Percentiles rank a stretch among this genome's conserved stretches.
These are phyloP conservation scores for Aegilops speltoides DNA, from an alignment of 176 grass and related monocot species.

Conservation along the genomic window DNA sequence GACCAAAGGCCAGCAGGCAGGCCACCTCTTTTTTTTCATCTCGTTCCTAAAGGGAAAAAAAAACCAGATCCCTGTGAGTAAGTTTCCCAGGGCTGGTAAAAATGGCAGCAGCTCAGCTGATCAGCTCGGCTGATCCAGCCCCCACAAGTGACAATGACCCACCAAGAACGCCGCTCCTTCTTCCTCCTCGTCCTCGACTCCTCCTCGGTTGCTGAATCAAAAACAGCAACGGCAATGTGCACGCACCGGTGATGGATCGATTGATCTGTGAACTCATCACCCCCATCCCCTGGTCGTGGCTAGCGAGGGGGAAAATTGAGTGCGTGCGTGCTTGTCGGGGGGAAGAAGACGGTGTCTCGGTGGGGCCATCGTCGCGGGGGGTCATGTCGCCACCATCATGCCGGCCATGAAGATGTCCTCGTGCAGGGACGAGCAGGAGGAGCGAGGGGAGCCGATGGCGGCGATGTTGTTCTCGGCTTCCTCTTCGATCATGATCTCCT, in stretches of 20 bases:
- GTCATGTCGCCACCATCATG: conserved; percentile 65
- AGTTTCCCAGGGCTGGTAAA: conserved; percentile 33
- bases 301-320: neutral
- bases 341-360: neutral
- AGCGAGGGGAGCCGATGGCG: conserved; percentile 20
- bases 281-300: neutral
- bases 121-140: neutral
- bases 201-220: conserved; percentile 36
- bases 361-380: neutral
- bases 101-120: conserved; percentile 18
- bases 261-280: neutral
- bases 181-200: neutral
- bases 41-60: neutral
- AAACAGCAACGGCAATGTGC: conserved; percentile 25
- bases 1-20: conserved; percentile 32
- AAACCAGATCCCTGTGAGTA: conserved; percentile 27
- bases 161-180: conserved; percentile 39
- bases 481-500: conserved; percentile 74
- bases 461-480: conserved; percentile 49
- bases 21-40: conserved; percentile 7
- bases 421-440: conserved; percentile 45
- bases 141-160: conserved; percentile 27
- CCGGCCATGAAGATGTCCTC: conserved; percentile 89
- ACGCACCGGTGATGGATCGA: conserved; percentile 17
- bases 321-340: neutral